A percentile compares a stretch with the other conserved stretches of the same genome.
Conservation (phyloP, 306 rosid genomes). For the Trichosanthes truncata region DNA sequence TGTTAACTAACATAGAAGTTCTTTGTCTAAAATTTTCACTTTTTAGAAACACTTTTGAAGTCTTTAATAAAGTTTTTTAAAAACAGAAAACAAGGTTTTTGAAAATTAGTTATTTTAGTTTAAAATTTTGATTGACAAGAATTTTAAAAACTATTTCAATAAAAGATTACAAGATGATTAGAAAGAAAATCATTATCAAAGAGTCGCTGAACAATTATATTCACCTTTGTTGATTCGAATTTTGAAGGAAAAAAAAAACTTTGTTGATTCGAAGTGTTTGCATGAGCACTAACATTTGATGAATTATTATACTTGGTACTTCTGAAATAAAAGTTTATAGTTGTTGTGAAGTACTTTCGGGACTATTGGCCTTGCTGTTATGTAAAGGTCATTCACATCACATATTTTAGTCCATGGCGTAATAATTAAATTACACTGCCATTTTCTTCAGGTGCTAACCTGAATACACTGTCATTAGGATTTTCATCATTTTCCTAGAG, state of each 20-base stretch:
- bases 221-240: background rate
- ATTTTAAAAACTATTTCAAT: background rate
- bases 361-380: background rate
- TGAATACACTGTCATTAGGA: background rate
- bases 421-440: slow-evolving; percentile 1
- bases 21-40: background rate
- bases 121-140: background rate
- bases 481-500: background rate
- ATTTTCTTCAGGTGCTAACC: background rate
- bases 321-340: background rate
- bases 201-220: background rate
- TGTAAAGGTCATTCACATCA: background rate
- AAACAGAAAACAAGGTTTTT: background rate
- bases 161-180: too few species aligned
- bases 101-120: background rate
- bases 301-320: background rate
- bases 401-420: background rate
- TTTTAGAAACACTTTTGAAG: background rate
- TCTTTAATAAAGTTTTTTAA: background rate
- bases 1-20: background rate
- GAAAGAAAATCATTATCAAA: background rate
- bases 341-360: background rate
- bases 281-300: background rate
- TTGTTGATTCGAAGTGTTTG: background rate
- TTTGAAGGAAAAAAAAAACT: too few species aligned